Evolutionary conservation across 1,139 yeast species (phyloP), one percentile per base, ranked within the genome.

Genomic region (Meyerozyma sp.): DNA sequence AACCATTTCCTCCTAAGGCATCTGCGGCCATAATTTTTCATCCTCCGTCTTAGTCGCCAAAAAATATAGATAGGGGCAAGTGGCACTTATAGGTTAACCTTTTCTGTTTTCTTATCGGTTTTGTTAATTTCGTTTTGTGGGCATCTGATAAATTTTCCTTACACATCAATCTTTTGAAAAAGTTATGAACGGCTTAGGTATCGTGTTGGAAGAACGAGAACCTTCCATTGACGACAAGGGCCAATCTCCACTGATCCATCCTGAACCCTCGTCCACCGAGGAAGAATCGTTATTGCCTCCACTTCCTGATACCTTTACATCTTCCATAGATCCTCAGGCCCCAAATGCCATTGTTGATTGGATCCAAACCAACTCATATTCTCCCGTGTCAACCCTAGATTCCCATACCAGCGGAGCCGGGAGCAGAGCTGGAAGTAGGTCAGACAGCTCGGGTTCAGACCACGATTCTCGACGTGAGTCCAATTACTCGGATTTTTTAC

Each of bases 141-240:
- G 13, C 11, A 7, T 27, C 29, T 5, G 5, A 11, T 27, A 3
- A 27, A 11, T n/a, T n/a, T 2, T 11, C 13, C 13, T 11, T 7
- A 11, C 29, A 8, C 18, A n/a, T 10, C 7, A n/a, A 39, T 11
- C 14, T 27, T 11, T 27, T 13, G 5, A 5, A 10, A n/a, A 10
- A 27, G 13, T 27, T 27, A 51, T 51, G 54, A 46, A 42, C 40
- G 54, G 54, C 34, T 41, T 51, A 10, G 49, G 54, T 10, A 51
- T 51, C 26, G 49, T 49, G 6, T 46, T 49, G 8, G 54, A 51
- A 29, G 52, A 49, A 40, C 25, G 48, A 40, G 40, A 27, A 27
- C 36, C 20, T 32, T n/a, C 21, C 34, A 40, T 16, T 40, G 14
- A 37, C 42, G 8, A 39, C 23, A 20, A 38, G 27, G 14, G 3